A percentile compares a stretch with the other conserved stretches of the same genome.
Evolutionary conservation across 352 stramenopile genomes (phyloP).

Genomic region (Globisporangium uncinulatum): DNA sequence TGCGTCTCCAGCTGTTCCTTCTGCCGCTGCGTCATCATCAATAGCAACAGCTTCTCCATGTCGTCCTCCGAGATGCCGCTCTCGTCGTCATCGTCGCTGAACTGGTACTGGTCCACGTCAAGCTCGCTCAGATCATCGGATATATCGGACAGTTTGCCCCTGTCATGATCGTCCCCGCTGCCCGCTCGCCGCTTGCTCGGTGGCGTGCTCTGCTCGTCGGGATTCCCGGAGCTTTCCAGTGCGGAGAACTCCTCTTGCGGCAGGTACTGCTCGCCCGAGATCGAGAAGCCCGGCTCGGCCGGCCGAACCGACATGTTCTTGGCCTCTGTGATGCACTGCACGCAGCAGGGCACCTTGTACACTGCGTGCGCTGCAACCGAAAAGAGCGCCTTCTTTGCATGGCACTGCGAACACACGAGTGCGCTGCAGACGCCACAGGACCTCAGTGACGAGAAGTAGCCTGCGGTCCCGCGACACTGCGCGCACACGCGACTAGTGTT

Average conservation of each 20-base stretch:
- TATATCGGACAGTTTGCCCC: background rate
- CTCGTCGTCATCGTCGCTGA: constrained; percentile 9
- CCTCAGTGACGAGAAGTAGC: constrained; percentile 15
- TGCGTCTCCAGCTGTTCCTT: background rate
- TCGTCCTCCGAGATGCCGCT: constrained; percentile 12
- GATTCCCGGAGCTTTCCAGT: constrained; percentile 1
- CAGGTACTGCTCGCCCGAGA: constrained; percentile 5
- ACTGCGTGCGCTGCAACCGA: constrained; percentile 11
- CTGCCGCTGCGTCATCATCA: too few relatives aligned
- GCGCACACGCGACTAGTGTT: too few relatives aligned
- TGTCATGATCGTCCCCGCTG: background rate
- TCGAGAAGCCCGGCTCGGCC: constrained; percentile 17
- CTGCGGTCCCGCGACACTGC: background rate
- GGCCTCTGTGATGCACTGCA: background rate
- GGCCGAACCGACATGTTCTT: constrained; percentile 20
- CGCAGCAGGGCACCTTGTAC: background rate
- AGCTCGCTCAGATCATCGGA: constrained; percentile 6
- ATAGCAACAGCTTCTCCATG: constrained; percentile 11
- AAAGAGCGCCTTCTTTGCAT: constrained; percentile 42
- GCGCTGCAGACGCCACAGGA: constrained; percentile 36
- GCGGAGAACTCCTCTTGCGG: constrained; percentile 1
- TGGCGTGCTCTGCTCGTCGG: background rate
- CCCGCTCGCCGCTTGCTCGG: background rate
- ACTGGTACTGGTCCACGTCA: constrained; percentile 9
- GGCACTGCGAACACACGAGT: constrained; percentile 39